phyloP scores from a whole-genome alignment of 2,329 filamentous ascomycete genomes.

The Cercospora sp. region DNA sequence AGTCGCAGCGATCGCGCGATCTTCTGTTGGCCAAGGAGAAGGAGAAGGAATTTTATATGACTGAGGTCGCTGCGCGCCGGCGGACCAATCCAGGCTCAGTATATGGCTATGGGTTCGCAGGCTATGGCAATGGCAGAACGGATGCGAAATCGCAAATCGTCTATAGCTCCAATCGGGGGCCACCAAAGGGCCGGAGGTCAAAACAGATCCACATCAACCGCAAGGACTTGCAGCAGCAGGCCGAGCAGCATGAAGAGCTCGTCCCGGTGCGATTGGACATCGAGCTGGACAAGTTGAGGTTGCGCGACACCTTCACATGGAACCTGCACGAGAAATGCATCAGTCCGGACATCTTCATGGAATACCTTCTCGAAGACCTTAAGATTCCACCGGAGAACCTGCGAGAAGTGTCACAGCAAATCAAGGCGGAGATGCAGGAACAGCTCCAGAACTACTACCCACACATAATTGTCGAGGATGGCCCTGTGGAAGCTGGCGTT shows the following conservation, averaged over 20 bases:
- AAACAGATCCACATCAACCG: slow-evolving; percentile 70
- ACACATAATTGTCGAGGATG: slow-evolving; percentile 84
- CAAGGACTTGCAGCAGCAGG: slow-evolving; percentile 80
- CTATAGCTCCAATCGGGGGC: slow-evolving; percentile 75
- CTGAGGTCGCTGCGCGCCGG: slow-evolving; percentile 63
- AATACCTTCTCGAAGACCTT: slow-evolving; percentile 85
- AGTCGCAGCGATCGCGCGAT: slow-evolving; percentile 43
- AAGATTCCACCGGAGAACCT: slow-evolving; percentile 69
- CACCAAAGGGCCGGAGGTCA: slow-evolving; percentile 74
- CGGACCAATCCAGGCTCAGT: slow-evolving; percentile 58
- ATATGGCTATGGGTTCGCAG: slow-evolving; percentile 74
- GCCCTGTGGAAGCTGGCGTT: slow-evolving; percentile 82
- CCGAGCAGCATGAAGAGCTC: slow-evolving; percentile 86
- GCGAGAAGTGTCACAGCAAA: slow-evolving; percentile 53
- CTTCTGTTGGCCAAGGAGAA: slow-evolving; percentile 63
- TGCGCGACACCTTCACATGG: slow-evolving; percentile 98
- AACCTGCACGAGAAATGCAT: slow-evolving; percentile 91
- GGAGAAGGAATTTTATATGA: slow-evolving; percentile 67
- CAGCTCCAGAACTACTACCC: slow-evolving; percentile 93
- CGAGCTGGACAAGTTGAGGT: slow-evolving; percentile 90
- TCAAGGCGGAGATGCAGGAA: slow-evolving; percentile 79
- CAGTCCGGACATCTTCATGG: slow-evolving; percentile 76
- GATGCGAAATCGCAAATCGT: slow-evolving; percentile 68
- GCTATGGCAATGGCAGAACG: slow-evolving; percentile 84
- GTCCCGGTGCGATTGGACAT: slow-evolving; percentile 90